Evolutionary conservation across 805 yeast species (phyloP), one percentile per base, ranked within the genome.

Genomic region (Nakazawaea pomicola): DNA sequence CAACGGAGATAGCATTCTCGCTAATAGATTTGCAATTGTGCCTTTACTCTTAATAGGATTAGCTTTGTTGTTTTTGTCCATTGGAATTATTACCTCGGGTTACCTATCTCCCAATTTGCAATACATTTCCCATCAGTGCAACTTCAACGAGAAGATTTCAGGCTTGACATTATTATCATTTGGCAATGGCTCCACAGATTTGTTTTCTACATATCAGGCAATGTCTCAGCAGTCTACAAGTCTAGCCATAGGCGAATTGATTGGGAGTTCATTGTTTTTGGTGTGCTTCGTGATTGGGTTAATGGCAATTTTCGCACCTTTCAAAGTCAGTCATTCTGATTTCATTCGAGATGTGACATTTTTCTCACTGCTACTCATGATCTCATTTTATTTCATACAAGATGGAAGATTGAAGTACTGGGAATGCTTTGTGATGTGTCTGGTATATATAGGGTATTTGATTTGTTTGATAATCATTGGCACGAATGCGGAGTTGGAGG

Each of bases 131-230:
- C 65, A 67, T 11, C 56, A 72, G 12, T 60, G 88, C 8, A 71
- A 76, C 7, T 60, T 91, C 38, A 76, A 90, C 14, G 93, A 87
- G 45, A 78, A 84, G 44, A 62, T 90, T 15, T 80, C 93, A 10
- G 98, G 98, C 0, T 71, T 91, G 49, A 90, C 97, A 0, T 63
- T 91, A 17, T 64, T 93, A 39, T 95, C 98, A 0, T 70, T 91
- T 46, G 98, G 97, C 0, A 91, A 91, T 60, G 95, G 96, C 3
- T 72, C 95, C 0, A 96, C 97, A 0, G 99, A 91, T 58, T 78
- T 91, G 3, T 73, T 89, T 28, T 76, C 91, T 35, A 88, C 96
- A 0, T 86, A 79, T 56, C 80, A 82, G 36, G 95, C 97, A 3
- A 74, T 93, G 77, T 69, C 72, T 10, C 62, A 78, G 1, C 80